Conservation (phyloP, 2,329 filamentous ascomycete genomes). For the Aspergillus piperis region DNA sequence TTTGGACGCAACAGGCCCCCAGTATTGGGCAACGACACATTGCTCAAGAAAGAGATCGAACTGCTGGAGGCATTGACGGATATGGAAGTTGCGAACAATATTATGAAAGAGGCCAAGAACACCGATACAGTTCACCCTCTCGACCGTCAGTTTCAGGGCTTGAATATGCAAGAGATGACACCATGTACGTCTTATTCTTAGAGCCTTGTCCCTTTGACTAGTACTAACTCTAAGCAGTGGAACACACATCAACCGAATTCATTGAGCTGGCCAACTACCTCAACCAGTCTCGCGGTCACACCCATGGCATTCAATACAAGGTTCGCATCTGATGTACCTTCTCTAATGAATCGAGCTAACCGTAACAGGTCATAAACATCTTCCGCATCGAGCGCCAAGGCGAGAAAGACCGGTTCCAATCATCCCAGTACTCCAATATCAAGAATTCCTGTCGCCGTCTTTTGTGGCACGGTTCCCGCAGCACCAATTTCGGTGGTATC, state of each 20-base stretch:
- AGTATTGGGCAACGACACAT: conserved; percentile 57
- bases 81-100: conserved; percentile 78
- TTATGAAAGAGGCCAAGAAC: conserved; percentile 69
- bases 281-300: conserved; percentile 63
- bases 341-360: neutral
- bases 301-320: conserved; percentile 53
- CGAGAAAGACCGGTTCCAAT: conserved; percentile 68
- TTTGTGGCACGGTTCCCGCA: conserved; percentile 83
- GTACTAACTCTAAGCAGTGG: conserved; percentile 45
- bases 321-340: neutral
- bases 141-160: conserved; percentile 70
- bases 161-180: conserved; percentile 76
- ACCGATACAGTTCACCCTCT: conserved; percentile 61
- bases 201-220: neutral
- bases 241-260: conserved; percentile 63
- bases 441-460: conserved; percentile 68
- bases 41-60: conserved; percentile 75
- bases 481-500: conserved; percentile 84
- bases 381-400: conserved; percentile 79
- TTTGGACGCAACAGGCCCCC: conserved; percentile 76
- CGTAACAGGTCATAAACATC: conserved; percentile 63
- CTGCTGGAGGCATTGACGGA: conserved; percentile 78
- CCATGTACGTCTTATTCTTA: conserved; percentile 41
- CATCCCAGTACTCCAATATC: conserved; percentile 54
- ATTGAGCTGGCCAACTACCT: conserved; percentile 67